These are phyloP conservation scores for Auxenochlorella pyrenoidosa DNA, from an alignment of 139 green algal species.

Conservation along the genomic window DNA sequence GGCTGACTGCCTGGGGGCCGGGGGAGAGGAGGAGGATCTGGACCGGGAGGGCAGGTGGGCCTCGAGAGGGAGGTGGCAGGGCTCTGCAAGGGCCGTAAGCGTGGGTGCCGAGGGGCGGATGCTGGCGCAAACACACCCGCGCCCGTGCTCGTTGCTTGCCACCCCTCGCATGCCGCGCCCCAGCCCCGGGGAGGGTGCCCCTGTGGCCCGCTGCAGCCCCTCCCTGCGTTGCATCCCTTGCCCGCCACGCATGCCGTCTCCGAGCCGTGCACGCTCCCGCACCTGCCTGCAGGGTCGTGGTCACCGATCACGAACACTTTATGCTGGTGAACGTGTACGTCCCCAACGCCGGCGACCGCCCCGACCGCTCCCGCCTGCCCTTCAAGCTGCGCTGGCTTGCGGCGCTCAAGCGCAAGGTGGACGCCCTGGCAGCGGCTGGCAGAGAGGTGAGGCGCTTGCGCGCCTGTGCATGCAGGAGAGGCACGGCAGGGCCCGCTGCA, in stretches of 20 bases:
- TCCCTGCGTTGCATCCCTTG: too few species aligned
- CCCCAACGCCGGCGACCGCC: constrained; percentile 78
- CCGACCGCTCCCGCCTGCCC: constrained; percentile 48
- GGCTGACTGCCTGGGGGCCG: constrained; percentile 51
- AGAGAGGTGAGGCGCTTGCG: not conserved
- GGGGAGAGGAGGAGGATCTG: constrained; percentile 46
- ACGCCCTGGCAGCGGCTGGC: constrained; percentile 48
- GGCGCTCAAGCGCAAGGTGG: constrained; percentile 52
- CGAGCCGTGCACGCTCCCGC: too few species aligned
- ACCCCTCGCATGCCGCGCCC: too few species aligned
- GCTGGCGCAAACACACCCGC: too few species aligned
- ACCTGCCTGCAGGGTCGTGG: constrained; percentile 44
- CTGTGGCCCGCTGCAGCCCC: too few species aligned
- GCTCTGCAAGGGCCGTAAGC: too few species aligned
- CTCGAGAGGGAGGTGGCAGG: too few species aligned
- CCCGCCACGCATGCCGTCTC: too few species aligned
- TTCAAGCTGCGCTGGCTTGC: constrained; percentile 77
- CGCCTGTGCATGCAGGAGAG: not conserved
- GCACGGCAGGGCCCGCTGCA: too few species aligned
- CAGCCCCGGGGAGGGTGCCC: too few species aligned
- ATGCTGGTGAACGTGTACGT: constrained; percentile 80
- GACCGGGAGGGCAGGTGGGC: constrained; percentile 64
- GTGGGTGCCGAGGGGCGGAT: too few species aligned
- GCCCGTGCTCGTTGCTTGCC: too few species aligned
- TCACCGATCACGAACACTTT: constrained; percentile 38